Percentiles rank a stretch among this genome's conserved stretches.
phyloP scores from a whole-genome alignment of 441 rosid genomes.

The Brassica hybrid region DNA sequence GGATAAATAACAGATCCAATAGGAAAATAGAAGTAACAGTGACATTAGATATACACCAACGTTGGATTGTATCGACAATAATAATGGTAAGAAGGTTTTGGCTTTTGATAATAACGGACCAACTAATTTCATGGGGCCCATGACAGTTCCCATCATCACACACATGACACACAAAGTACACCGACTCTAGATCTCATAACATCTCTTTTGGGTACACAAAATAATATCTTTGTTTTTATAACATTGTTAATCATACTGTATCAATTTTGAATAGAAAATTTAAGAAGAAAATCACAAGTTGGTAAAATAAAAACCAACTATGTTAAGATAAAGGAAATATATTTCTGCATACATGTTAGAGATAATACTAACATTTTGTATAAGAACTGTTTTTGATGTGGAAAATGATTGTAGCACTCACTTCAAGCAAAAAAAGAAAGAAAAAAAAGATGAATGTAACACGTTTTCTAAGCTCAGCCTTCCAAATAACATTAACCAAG shows the following conservation, averaged over 20 bases:
- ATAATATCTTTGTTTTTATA: background rate
- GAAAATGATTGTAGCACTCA: background rate
- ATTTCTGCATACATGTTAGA: background rate
- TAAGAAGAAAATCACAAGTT: background rate
- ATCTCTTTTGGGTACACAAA: background rate
- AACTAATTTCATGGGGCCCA: slow-evolving; percentile 37
- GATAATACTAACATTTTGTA: background rate
- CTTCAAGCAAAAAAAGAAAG: too few relatives aligned
- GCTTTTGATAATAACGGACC: slow-evolving; percentile 27
- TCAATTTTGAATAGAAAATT: background rate
- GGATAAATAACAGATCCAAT: slow-evolving; percentile 1
- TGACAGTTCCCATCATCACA: slow-evolving; percentile 17
- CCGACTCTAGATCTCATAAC: background rate
- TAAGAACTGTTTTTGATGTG: background rate
- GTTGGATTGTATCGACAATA: slow-evolving; percentile 36
- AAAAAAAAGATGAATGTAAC: background rate
- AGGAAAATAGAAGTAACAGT: background rate
- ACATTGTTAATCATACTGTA: background rate
- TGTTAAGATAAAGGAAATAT: background rate
- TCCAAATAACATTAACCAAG: background rate
- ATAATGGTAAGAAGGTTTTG: slow-evolving; percentile 27
- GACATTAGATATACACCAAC: slow-evolving; percentile 30
- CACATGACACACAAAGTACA: slow-evolving; percentile 23
- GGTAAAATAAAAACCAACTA: background rate
- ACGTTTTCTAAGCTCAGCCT: background rate